Evolutionary conservation across 116 monocot genomes (phyloP).

Genomic region (Zostera marina): DNA sequence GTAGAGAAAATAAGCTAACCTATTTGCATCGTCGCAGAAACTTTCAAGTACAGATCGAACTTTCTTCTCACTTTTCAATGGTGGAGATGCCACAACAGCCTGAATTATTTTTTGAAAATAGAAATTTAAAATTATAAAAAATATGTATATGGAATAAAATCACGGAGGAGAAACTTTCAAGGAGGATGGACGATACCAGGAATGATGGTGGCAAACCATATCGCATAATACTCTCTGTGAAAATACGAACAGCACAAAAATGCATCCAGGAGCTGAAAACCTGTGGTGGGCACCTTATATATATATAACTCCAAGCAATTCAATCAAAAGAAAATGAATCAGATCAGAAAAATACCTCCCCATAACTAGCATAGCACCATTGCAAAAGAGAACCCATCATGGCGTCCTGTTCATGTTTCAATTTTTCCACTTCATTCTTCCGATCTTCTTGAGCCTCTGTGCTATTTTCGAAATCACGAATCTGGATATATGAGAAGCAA

Average conservation of each 20-base stretch:
- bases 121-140: not conserved
- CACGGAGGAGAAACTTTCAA: not conserved
- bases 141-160: not conserved
- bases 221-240: constrained; percentile 94
- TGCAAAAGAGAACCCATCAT: constrained; percentile 68
- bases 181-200: constrained; percentile 42
- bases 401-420: constrained; percentile 57
- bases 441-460: constrained; percentile 59
- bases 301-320: too few species aligned
- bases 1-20: constrained; percentile 16
- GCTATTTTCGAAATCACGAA: constrained; percentile 80
- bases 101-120: constrained; percentile 13
- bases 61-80: constrained; percentile 90
- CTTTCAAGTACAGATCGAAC: constrained; percentile 57
- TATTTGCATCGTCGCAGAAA: constrained; percentile 38
- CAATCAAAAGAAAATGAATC: too few species aligned
- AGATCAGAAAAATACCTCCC: constrained; percentile 34
- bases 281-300: constrained; percentile 14
- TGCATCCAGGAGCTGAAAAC: constrained; percentile 99
- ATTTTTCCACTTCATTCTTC: constrained; percentile 64
- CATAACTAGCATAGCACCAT: constrained; percentile 89
- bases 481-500: constrained; percentile 18
- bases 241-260: constrained; percentile 79
- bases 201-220: constrained; percentile 89
- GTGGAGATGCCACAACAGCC: constrained; percentile 63